Evolutionary conservation across 225 moss, liverwort and hornwort species (phyloP).

Genomic region (Physcomitrium patens): DNA sequence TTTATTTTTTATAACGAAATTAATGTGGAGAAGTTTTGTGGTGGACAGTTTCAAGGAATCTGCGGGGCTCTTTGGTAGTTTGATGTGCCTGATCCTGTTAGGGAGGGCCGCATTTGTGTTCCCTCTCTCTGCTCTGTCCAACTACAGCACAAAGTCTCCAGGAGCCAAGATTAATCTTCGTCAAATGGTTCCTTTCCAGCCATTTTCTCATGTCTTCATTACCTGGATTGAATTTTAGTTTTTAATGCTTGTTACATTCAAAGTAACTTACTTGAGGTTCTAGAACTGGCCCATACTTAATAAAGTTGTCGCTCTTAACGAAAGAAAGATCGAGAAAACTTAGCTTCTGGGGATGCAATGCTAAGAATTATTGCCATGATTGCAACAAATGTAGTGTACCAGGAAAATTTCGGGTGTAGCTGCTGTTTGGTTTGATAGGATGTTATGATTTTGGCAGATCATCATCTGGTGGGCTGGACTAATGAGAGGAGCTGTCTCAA

Average conservation of each 20-base stretch:
- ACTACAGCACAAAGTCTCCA: constrained; percentile 57
- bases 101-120: constrained; percentile 97
- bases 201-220: constrained; percentile 11
- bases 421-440: not conserved
- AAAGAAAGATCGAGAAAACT: too few species aligned
- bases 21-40: not conserved
- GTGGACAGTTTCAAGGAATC: constrained; percentile 45
- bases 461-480: constrained; percentile 98
- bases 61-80: constrained; percentile 59
- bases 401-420: not conserved
- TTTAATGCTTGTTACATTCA: not conserved
- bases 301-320: too few species aligned
- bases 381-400: not conserved
- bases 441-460: constrained; percentile 33
- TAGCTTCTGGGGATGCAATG: not conserved
- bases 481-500: constrained; percentile 97
- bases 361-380: not conserved
- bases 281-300: too few species aligned
- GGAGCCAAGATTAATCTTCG: constrained; percentile 57
- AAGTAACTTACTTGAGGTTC: too few species aligned
- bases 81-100: constrained; percentile 62
- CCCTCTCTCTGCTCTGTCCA: constrained; percentile 81
- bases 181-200: constrained; percentile 57
- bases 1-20: too few species aligned
- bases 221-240: not conserved